A percentile compares a stretch with the other conserved stretches of the same genome.
Conservation (phyloP, 441 rosid species). For the Pelargonium fulgidum region DNA sequence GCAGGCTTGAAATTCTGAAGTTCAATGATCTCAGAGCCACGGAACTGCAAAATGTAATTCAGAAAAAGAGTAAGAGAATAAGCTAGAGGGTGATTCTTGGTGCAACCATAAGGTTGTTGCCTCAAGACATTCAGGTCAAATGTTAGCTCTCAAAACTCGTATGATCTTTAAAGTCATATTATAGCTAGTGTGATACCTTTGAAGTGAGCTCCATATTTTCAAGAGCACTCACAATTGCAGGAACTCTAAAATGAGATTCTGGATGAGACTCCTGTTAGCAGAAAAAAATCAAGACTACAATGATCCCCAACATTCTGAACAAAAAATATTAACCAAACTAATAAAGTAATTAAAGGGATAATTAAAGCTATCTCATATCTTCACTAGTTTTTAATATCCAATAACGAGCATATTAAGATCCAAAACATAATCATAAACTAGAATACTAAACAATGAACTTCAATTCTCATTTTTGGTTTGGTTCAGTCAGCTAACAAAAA, state of each 20-base stretch:
- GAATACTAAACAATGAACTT: not conserved
- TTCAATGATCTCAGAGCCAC: conserved; percentile 61
- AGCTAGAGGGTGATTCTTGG: not conserved
- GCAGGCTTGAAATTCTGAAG: conserved; percentile 66
- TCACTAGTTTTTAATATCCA: not conserved
- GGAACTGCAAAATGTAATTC: conserved; percentile 44
- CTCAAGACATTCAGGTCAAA: too few species aligned
- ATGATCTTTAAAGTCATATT: not conserved
- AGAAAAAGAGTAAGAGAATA: not conserved
- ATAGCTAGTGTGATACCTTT: conserved; percentile 36
- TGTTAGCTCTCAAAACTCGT: not conserved
- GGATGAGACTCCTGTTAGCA: conserved; percentile 77
- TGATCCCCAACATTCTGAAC: not conserved
- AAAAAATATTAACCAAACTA: not conserved
- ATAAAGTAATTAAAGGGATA: not conserved
- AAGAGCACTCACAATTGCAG: conserved; percentile 76
- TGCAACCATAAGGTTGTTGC: too few species aligned
- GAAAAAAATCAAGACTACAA: conserved; percentile 13
- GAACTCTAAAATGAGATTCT: conserved; percentile 89
- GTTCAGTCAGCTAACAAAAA: too few species aligned
- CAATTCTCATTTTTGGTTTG: too few species aligned
- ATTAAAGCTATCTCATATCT: not conserved
- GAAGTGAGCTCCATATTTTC: conserved; percentile 64
- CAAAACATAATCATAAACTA: not conserved
- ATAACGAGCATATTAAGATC: not conserved